Percentiles rank a stretch among this genome's conserved stretches.
These are phyloP conservation scores for Xerocomellus amylosporus DNA, from an alignment of 768 basidiomycete species.

Conservation along the genomic window DNA sequence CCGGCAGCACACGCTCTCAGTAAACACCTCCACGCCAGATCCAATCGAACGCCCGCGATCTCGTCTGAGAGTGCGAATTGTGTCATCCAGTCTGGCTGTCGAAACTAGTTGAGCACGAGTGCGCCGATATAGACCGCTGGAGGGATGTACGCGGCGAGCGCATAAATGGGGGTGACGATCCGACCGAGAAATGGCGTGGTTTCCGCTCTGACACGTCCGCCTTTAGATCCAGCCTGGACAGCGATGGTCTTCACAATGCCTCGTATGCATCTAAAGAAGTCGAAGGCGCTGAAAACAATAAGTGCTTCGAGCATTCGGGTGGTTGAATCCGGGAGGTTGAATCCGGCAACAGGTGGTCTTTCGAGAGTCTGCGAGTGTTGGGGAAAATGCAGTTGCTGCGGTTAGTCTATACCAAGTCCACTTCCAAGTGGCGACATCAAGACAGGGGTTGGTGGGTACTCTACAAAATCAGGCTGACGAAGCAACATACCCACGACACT, in stretches of 20 bases:
- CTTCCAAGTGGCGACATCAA: not conserved
- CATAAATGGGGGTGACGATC: constrained; percentile 21
- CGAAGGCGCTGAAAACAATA: not conserved
- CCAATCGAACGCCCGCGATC: not conserved
- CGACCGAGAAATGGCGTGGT: constrained; percentile 12
- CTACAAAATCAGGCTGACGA: too few relatives aligned
- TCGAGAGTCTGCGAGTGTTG: not conserved
- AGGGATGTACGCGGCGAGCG: constrained; percentile 6
- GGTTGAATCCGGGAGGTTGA: constrained; percentile 1
- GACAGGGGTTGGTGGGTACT: not conserved
- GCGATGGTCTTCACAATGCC: not conserved
- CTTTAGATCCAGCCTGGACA: constrained; percentile 5
- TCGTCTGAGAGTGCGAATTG: constrained; percentile 12
- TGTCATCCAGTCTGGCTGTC: constrained; percentile 28
- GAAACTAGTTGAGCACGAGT: constrained; percentile 20
- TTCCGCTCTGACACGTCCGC: constrained; percentile 10
- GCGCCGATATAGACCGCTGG: constrained; percentile 22
- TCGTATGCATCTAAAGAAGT: not conserved
- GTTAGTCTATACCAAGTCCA: too few relatives aligned
- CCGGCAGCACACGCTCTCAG: constrained; percentile 15
- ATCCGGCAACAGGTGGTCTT: not conserved
- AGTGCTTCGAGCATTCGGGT: constrained; percentile 7
- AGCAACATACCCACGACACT: too few relatives aligned
- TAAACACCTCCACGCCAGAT: constrained; percentile 5
- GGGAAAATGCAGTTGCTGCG: not conserved